Base-by-base conservation (phyloP, 1,284 basidiomycete species). In the Ganoderma boninense region DNA sequence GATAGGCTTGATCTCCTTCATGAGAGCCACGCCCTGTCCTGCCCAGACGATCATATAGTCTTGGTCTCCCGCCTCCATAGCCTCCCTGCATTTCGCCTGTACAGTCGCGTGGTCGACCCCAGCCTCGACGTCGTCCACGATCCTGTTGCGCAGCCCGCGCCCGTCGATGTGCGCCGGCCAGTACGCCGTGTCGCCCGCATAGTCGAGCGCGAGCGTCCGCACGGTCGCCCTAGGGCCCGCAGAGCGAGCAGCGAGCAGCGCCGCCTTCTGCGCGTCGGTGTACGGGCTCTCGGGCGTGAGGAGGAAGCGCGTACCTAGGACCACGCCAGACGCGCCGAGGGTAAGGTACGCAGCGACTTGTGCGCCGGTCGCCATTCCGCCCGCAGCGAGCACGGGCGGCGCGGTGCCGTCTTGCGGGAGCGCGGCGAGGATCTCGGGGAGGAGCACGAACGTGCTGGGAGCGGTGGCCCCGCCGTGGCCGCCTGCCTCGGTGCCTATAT, bases 401-500 rank as follows among this genome's bases (percentile, higher is more conserved):
- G 69, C 70, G 11, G 43, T 43, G 2, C 81, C 79, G 60, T 81
- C 79, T 56, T 78, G 72, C 5, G 86, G 82, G 11, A 88, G 71
- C 18, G 79, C 79, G n/a, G 83, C 77, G 38, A 89, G 78, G 73
- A 92, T 84, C 65, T 85, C 82, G 23, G 90, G 85, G 65, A 94
- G 75, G 44, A 95, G 81, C 23, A 85, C 86, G 67, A 89, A 80
- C 42, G 92, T 82, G 5, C 92, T 87, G 64, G 88, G 87, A n/a
- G 91, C 87, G 60, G 83, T 77, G 60, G 79, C 74, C 62, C 84
- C 80, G 16, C 92, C 93, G 79, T 95, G 93, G 44, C 93, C 93
- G 8, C 93, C 93, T 43, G 92, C 86, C 81, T 95, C 93, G 72
- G 83, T 88, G 16, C 93, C 92, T 94, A 75, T n/a, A n/a, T n/a